Conservation (phyloP, 371 early-diverging fungal genomes). For the Mucor racemosus region DNA sequence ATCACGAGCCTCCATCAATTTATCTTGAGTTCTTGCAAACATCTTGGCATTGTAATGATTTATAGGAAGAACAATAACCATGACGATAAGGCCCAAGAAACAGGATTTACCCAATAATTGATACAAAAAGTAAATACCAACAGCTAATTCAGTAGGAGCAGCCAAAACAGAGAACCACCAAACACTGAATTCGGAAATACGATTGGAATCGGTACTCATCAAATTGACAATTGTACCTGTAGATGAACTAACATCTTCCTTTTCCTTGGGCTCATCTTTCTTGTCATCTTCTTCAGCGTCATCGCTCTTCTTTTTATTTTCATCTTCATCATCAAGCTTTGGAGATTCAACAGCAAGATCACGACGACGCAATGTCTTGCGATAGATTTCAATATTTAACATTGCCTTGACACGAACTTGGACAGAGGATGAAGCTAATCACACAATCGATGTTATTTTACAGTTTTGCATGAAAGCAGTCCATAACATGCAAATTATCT, state of each 20-base stretch:
- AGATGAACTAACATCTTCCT: conserved; percentile 43
- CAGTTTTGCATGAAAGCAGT: not conserved
- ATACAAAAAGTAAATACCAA: conserved; percentile 69
- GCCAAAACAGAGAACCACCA: conserved; percentile 55
- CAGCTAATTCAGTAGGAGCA: conserved; percentile 58
- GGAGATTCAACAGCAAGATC: conserved; percentile 25
- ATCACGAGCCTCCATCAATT: conserved; percentile 59
- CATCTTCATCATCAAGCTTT: conserved; percentile 40
- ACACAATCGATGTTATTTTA: not conserved
- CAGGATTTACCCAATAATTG: conserved; percentile 69
- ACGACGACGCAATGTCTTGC: conserved; percentile 65
- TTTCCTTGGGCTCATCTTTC: conserved; percentile 26
- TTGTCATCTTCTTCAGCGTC: conserved; percentile 15
- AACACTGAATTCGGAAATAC: conserved; percentile 57
- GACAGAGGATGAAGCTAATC: conserved; percentile 36
- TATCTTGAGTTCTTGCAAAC: conserved; percentile 56
- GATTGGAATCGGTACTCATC: conserved; percentile 76
- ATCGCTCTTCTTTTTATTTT: conserved; percentile 18
- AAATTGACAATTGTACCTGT: conserved; percentile 84
- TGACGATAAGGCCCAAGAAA: conserved; percentile 66
- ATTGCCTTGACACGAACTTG: conserved; percentile 56
- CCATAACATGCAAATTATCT: not conserved
- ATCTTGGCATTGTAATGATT: conserved; percentile 59
- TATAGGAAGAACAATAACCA: conserved; percentile 56
- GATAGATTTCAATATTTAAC: conserved; percentile 62